Evolutionary conservation across 129 eudicot genomes (phyloP).

Genomic region (Gnaphalium uliginosum): DNA sequence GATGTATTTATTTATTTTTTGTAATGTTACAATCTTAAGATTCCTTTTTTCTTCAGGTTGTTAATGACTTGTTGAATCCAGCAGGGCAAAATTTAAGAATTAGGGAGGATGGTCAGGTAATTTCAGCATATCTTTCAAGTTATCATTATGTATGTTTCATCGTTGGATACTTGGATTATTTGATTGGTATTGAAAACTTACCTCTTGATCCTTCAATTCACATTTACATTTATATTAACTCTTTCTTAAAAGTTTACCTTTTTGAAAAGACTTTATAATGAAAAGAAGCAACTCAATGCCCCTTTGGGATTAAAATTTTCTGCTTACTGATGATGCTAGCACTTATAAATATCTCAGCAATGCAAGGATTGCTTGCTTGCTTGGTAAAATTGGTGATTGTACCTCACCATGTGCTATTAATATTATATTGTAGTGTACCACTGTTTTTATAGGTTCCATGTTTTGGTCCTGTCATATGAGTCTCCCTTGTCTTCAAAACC

Average conservation of each 20-base stretch:
- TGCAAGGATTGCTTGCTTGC: not conserved
- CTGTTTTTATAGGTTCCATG: not conserved
- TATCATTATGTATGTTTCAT: not conserved
- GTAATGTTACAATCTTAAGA: conserved; percentile 7
- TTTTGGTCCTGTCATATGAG: not conserved
- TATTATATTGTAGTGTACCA: not conserved
- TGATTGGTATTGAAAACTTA: not conserved
- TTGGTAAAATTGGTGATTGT: not conserved
- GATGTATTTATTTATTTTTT: not conserved
- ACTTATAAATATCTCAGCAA: not conserved
- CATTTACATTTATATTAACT: not conserved
- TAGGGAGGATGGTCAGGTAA: conserved; percentile 94
- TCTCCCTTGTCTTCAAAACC: conserved; percentile 15
- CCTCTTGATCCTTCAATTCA: not conserved
- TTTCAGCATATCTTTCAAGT: conserved; percentile 16
- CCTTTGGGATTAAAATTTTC: not conserved
- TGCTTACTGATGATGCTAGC: not conserved
- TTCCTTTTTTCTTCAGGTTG: conserved; percentile 63
- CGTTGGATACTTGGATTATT: not conserved
- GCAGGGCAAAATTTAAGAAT: conserved; percentile 94
- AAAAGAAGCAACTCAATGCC: conserved; percentile 2
- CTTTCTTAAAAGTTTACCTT: not conserved
- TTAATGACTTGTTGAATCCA: conserved; percentile 93
- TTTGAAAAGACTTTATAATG: not conserved
- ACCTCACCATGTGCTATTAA: not conserved